Base-by-base conservation (phyloP, 1,284 basidiomycete species). In the Trametes pubescens region DNA sequence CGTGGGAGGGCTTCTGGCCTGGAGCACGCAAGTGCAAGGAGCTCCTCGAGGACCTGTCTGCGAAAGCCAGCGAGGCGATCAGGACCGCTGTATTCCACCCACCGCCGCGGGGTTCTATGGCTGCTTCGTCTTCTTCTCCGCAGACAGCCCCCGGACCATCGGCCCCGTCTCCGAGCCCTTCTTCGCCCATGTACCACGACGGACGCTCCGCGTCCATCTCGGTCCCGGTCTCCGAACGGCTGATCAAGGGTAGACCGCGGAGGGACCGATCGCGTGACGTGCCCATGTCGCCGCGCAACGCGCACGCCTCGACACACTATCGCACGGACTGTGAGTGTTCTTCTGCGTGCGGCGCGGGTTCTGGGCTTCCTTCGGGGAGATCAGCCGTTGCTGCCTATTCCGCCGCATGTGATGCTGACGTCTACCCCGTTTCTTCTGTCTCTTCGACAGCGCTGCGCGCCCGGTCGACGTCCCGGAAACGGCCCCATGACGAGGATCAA, bases 1-100 rank as follows among this genome's bases (percentile, higher is more conserved):
- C 88, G 4, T 92, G 94, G 85, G 94, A 95, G 77, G 92, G 92
- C 1, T 85, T 88, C 57, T 96, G 94, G 94, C 94, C 94, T 21
- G 94, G 94, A 22, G 92, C 92, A 61, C 84, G 87, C 51, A 95
- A 95, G 77, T 92, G 94, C 80, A 93, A 89, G 75, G 91, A 93
- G 68, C 76, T 93, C 29, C 83, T 93, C 51, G 78, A 83, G 51
- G 91, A 93, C 67, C 79, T 93, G 56, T 84, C 85, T 34, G 86
- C 77, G 52, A 93, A 89, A 6, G 88, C 91, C 2, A 84, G 77
- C 51, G 88, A 91, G 59, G 91, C 89, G 46, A 86, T 91, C 54
- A 79, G 82, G 56, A 63, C 71, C 24, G 67, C 73, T 37, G 63
- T 68, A 32, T 66, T 65, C 44, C 65, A 64, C 40, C 62, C 67